Base-by-base conservation (phyloP, 176 grass and related monocot genomes). In the Oryza brachyantha region DNA sequence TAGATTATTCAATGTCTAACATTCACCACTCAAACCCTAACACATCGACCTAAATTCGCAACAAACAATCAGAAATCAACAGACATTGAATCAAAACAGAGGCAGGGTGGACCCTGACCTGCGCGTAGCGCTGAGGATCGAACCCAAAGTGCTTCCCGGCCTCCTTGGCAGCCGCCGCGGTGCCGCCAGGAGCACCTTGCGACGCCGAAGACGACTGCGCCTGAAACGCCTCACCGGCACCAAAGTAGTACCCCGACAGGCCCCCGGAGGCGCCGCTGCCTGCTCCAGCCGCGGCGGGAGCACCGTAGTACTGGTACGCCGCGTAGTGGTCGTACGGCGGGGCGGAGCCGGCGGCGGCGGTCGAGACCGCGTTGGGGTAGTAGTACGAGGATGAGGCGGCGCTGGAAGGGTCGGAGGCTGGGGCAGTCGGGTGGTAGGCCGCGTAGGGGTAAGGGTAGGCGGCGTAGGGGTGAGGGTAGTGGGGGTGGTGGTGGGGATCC, bases 61-160 rank as follows among this genome's bases (percentile, higher is more conserved):
- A 17, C 71, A 70, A 38, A 14, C 21, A 3, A 40, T 40, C 22
- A 38, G 2, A 50, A 68, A 25, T 21, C 16, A 29, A 77, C n/a
- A 26, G 43, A 5, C 8, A 31, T 34, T 26, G 12, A 21, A 66
- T 14, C 29, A 46, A 59, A 81, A 65, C 0, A 58, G 46, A 21
- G 60, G 36, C 71, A 37, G n/a, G 36, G 5, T 42, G 62, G 22
- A 40, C 29, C 48, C 77, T 71, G 37, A 89, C 87, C 87, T 89
- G 87, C 16, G 87, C 57, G 66, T 89, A 89, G 77, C 57, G 77
- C 19, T 76, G 77, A 29, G 87, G 77, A 85, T 89, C 82, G 77
- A 89, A 89, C 13, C 87, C 87, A 29, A 81, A 84, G 13, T 89
- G 64, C 65, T 72, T 85, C 45, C 21, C 70, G 7, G 35, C 41